These are phyloP conservation scores for Exidia glandulosa DNA, from an alignment of 768 basidiomycete species.

Conservation along the genomic window DNA sequence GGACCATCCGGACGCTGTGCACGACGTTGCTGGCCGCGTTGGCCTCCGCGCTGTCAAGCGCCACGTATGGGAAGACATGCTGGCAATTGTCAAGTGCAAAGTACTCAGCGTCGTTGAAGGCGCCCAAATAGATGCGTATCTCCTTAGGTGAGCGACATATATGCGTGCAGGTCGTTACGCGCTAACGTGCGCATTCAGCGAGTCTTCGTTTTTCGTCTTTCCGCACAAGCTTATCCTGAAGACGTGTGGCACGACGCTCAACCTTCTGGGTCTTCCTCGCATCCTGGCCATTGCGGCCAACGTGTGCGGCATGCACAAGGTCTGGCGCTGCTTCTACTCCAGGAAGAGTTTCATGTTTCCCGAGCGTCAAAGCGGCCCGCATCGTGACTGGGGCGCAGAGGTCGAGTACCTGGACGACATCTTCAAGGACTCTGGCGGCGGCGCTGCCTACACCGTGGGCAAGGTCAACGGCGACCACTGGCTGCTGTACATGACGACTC, in stretches of 20 bases:
- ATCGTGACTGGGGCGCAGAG: slow-evolving; percentile 89
- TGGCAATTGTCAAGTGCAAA: slow-evolving; percentile 92
- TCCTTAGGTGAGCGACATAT: slow-evolving; percentile 63
- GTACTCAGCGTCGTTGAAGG: slow-evolving; percentile 86
- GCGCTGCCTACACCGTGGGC: slow-evolving; percentile 92
- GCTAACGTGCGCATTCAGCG: slow-evolving; percentile 38
- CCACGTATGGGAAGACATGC: slow-evolving; percentile 90
- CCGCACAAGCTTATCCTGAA: slow-evolving; percentile 95
- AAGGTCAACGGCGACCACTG: slow-evolving; percentile 99
- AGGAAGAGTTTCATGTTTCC: slow-evolving; percentile 99
- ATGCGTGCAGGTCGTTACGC: neutral
- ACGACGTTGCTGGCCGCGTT: slow-evolving; percentile 30
- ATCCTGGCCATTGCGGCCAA: slow-evolving; percentile 86
- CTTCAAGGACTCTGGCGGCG: slow-evolving; percentile 48
- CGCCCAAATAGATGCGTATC: slow-evolving; percentile 86
- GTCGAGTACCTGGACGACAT: slow-evolving; percentile 84
- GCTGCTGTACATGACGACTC: slow-evolving; percentile 78
- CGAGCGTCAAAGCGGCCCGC: slow-evolving; percentile 86
- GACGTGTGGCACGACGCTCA: slow-evolving; percentile 97
- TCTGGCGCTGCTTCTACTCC: slow-evolving; percentile 93
- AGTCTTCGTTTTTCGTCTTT: slow-evolving; percentile 92
- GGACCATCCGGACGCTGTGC: slow-evolving; percentile 19
- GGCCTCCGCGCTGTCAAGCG: slow-evolving; percentile 73
- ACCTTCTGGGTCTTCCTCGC: slow-evolving; percentile 86
- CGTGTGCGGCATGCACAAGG: slow-evolving; percentile 52